Conservation (phyloP, 192 early-diverging fungal genomes). For the Blastocladiella britannica region DNA sequence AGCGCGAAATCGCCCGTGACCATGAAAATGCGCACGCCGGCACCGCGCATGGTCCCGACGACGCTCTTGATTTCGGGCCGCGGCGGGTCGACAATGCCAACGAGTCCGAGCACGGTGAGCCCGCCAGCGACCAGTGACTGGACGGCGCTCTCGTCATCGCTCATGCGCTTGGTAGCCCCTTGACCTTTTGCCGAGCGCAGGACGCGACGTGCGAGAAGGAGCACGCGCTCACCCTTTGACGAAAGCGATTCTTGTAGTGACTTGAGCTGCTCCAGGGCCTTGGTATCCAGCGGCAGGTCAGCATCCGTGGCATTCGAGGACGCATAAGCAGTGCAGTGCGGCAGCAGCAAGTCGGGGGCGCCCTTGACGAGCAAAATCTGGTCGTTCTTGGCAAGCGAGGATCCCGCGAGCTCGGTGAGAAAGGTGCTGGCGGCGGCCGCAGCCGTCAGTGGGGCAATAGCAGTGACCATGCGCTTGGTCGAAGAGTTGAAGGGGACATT, state of each 20-base stretch:
- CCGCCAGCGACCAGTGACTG: slow-evolving; percentile 12
- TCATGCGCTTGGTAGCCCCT: slow-evolving; percentile 11
- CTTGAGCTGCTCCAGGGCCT: slow-evolving; percentile 11
- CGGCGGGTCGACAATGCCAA: slow-evolving; percentile 69
- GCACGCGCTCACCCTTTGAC: slow-evolving; percentile 30
- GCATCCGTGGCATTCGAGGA: slow-evolving; percentile 16
- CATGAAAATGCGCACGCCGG: slow-evolving; percentile 62
- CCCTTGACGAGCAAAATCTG: slow-evolving; percentile 49
- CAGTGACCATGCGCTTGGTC: slow-evolving; percentile 46
- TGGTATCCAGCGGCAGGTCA: slow-evolving; percentile 15
- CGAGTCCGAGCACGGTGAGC: slow-evolving; percentile 48
- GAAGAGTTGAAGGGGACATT: slow-evolving; percentile 54
- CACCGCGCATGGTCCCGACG: slow-evolving; percentile 32
- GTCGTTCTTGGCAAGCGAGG: slow-evolving; percentile 4
- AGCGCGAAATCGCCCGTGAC: slow-evolving; percentile 59
- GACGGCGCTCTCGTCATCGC: slow-evolving; percentile 1
- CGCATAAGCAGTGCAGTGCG: slow-evolving; percentile 16
- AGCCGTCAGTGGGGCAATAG: slow-evolving; percentile 13
- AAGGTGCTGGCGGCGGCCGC: slow-evolving; percentile 6
- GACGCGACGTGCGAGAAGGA: slow-evolving; percentile 15
- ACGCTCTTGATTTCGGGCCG: slow-evolving; percentile 43
- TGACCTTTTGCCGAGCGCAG: slow-evolving; percentile 4
- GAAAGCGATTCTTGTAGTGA: slow-evolving; percentile 30
- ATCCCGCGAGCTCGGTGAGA: slow-evolving; percentile 4
- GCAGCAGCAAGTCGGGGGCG: slow-evolving; percentile 53